A percentile compares a stretch with the other conserved stretches of the same genome.
phyloP scores from a whole-genome alignment of 2,329 filamentous ascomycete species.

The Scedosporium boydii region DNA sequence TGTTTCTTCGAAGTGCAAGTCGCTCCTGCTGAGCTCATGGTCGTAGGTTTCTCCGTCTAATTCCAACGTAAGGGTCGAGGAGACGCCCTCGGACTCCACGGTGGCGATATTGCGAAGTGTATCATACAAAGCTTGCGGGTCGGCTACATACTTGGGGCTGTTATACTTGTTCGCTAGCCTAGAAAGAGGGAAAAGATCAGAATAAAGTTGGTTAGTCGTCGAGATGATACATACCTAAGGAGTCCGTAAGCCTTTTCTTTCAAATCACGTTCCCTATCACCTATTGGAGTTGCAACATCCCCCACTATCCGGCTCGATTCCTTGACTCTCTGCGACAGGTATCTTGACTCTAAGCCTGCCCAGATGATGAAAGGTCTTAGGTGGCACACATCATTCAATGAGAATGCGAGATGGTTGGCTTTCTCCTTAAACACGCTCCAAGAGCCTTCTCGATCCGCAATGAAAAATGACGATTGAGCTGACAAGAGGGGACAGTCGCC shows the following conservation, averaged over 20 bases:
- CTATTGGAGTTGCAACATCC: constrained; percentile 9
- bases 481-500: background rate
- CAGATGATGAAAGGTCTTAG: constrained; percentile 19
- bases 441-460: constrained; percentile 19
- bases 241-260: constrained; percentile 16
- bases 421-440: constrained; percentile 12
- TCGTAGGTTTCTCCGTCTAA: constrained; percentile 11
- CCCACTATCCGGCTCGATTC: constrained; percentile 16
- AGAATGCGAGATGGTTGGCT: constrained; percentile 21
- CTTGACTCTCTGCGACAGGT: constrained; percentile 17
- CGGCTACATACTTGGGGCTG: constrained; percentile 13
- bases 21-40: constrained; percentile 7
- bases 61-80: constrained; percentile 12
- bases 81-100: constrained; percentile 15
- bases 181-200: background rate
- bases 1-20: constrained; percentile 15
- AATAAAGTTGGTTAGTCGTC: background rate
- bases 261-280: constrained; percentile 13
- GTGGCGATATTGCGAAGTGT: constrained; percentile 13
- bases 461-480: constrained; percentile 7
- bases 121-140: constrained; percentile 14
- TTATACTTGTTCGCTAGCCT: constrained; percentile 19
- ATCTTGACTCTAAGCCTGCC: constrained; percentile 17
- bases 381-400: constrained; percentile 15
- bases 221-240: constrained; percentile 14